Conservation (phyloP, 805 yeast species). For the Nakazawaea siamensis region DNA sequence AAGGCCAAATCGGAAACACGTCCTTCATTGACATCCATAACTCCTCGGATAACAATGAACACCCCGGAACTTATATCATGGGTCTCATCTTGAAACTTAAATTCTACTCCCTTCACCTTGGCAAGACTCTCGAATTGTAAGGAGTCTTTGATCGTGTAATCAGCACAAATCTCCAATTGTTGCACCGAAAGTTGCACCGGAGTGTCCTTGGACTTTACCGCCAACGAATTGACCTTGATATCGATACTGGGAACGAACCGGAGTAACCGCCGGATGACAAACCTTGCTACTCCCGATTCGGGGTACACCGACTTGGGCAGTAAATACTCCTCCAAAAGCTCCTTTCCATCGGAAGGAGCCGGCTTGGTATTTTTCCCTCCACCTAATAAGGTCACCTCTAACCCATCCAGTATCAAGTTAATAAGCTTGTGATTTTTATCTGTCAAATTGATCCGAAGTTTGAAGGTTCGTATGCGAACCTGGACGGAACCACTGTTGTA, state of each 20-base stretch:
- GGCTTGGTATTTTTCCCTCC: no score
- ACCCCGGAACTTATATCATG: slow-evolving; percentile 2
- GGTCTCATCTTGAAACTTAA: slow-evolving; percentile 7
- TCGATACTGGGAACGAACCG: slow-evolving; percentile 16
- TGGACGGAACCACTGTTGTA: slow-evolving; percentile 8
- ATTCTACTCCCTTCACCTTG: slow-evolving; percentile 8
- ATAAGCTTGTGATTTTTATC: slow-evolving; percentile 12
- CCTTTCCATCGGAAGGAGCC: slow-evolving; percentile 1
- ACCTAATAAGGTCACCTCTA: no score
- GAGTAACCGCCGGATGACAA: slow-evolving; percentile 12
- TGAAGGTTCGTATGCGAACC: slow-evolving; percentile 3
- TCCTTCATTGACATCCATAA: slow-evolving; percentile 15
- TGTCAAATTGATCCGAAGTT: slow-evolving; percentile 11
- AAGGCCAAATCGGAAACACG: slow-evolving; percentile 11
- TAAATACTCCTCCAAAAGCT: slow-evolving; percentile 1
- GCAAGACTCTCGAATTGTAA: slow-evolving; percentile 1
- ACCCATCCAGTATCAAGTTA: slow-evolving; percentile 9
- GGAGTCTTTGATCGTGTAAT: slow-evolving; percentile 3
- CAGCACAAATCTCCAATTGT: slow-evolving; percentile 6
- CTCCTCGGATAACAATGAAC: slow-evolving; percentile 8
- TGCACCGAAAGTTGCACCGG: background rate
- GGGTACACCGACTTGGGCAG: slow-evolving; percentile 15
- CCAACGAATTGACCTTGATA: slow-evolving; percentile 12
- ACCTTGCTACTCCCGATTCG: slow-evolving; percentile 8
- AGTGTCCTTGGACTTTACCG: slow-evolving; percentile 4